Evolutionary conservation across 306 rosid genomes (phyloP).

Genomic region (Ammopiptanthus mongolicus): DNA sequence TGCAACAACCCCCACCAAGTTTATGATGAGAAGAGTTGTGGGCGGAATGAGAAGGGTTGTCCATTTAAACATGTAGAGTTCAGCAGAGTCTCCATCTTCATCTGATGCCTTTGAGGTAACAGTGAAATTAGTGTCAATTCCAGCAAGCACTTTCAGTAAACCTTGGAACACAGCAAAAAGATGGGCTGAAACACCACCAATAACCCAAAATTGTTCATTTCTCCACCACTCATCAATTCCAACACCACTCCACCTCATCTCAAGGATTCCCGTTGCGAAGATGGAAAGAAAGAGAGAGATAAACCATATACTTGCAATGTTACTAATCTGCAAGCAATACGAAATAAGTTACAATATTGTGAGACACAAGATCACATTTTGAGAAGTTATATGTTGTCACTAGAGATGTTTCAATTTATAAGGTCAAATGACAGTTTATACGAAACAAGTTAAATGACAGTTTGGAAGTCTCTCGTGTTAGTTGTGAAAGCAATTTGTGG

Average conservation of each 20-base stretch:
- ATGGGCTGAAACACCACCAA: constrained; percentile 93
- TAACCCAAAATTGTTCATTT: constrained; percentile 93
- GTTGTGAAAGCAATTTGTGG: no score
- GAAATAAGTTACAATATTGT: neutral
- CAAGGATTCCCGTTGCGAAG: constrained; percentile 86
- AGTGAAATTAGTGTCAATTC: constrained; percentile 90
- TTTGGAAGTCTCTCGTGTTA: neutral
- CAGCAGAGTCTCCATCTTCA: constrained; percentile 78
- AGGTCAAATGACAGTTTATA: neutral
- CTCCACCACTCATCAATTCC: constrained; percentile 98
- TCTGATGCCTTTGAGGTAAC: constrained; percentile 92
- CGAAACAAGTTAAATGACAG: neutral
- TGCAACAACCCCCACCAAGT: constrained; percentile 87
- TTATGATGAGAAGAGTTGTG: constrained; percentile 80
- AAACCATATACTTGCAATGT: constrained; percentile 90
- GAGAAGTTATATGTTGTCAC: neutral
- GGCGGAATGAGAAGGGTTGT: constrained; percentile 92
- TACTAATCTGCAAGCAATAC: constrained; percentile 70
- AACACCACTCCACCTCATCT: constrained; percentile 96
- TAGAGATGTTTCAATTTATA: neutral
- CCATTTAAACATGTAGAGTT: constrained; percentile 91
- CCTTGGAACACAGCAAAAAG: constrained; percentile 89
- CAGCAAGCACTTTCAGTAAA: constrained; percentile 85
- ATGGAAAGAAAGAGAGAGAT: constrained; percentile 84
- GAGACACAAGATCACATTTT: neutral